Conservation (phyloP, 1,139 yeast genomes). For the Yamadazyma oceani region DNA sequence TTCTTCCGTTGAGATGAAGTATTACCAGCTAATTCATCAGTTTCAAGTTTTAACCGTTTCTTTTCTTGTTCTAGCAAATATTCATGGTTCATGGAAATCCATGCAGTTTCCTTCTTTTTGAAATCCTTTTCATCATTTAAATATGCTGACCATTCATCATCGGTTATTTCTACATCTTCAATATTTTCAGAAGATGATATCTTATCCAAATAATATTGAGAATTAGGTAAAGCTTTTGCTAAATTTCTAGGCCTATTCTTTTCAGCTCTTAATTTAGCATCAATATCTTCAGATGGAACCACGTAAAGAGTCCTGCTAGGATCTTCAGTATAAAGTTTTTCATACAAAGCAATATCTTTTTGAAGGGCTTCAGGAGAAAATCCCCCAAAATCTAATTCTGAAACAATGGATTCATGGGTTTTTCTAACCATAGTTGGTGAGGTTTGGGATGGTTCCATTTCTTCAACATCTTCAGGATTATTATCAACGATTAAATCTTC, state of each 20-base stretch:
- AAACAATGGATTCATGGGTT: constrained; percentile 1
- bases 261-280: constrained; percentile 20
- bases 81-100: constrained; percentile 89
- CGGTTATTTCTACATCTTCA: constrained; percentile 67
- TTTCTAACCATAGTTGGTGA: background rate
- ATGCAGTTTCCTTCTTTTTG: constrained; percentile 68
- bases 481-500: background rate
- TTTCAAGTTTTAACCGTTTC: constrained; percentile 79
- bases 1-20: constrained; percentile 50
- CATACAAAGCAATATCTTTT: constrained; percentile 1
- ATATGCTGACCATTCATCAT: constrained; percentile 67
- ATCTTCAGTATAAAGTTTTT: constrained; percentile 1
- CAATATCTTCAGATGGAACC: constrained; percentile 1
- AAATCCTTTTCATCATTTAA: constrained; percentile 64
- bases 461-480: background rate
- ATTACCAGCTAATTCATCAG: constrained; percentile 80
- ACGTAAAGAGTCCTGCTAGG: background rate
- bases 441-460: background rate
- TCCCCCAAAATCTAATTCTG: background rate
- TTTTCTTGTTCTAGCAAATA: constrained; percentile 82
- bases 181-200: constrained; percentile 59
- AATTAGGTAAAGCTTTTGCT: constrained; percentile 51
- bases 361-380: background rate
- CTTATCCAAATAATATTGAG: constrained; percentile 50
- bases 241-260: constrained; percentile 56